Evolutionary conservation across 495 filamentous ascomycete genomes (phyloP), one percentile per base, ranked within the genome.

Genomic region (Glarea lozoyensis): DNA sequence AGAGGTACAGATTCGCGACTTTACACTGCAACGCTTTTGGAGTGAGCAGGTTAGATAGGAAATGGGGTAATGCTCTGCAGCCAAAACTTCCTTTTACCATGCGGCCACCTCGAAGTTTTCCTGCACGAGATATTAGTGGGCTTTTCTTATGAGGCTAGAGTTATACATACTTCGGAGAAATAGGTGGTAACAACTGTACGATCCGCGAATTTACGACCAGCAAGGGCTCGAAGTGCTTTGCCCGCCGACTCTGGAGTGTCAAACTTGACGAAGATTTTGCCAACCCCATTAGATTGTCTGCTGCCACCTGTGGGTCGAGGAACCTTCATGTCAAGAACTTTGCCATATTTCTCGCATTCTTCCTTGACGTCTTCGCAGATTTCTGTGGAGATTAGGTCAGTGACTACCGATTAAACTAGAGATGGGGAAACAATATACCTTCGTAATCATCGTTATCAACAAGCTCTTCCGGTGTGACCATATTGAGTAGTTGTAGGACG

Each of bases 191-290:
- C 93, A 15, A 98, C 92, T 6, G 92, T 98, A 29, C 92, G 78
- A 62, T 95, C 87, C 1, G 86, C 84, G 57, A 97, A 98, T 60
- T 96, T 94, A 40, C 92, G 73, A 30, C 92, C 92, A 10, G 93
- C 93, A 45, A 98, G 72, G 30, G 87, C 79, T 50, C 80, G 75
- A 36, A 97, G 69, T 10, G 92, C 92, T 53, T 80, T 85, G 37
- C 81, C 78, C n/a, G 93, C 86, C 1, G 78, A 75, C 43, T 88
- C 85, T 5, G 76, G 65, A 2, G 67, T 76, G 36, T 90, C 88
- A 54, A 82, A 98, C 64, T 95, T 96, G 70, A 98, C 77, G 56
- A 77, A 98, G 48, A 98, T 96, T 75, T 97, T 97, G 55, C 90
- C 90, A 10, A 95, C 86, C n/a, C 90, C 90, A 20, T 84, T 74